Evolutionary conservation across 2,329 filamentous ascomycete genomes (phyloP).

Genomic region (Fusarium albidum): DNA sequence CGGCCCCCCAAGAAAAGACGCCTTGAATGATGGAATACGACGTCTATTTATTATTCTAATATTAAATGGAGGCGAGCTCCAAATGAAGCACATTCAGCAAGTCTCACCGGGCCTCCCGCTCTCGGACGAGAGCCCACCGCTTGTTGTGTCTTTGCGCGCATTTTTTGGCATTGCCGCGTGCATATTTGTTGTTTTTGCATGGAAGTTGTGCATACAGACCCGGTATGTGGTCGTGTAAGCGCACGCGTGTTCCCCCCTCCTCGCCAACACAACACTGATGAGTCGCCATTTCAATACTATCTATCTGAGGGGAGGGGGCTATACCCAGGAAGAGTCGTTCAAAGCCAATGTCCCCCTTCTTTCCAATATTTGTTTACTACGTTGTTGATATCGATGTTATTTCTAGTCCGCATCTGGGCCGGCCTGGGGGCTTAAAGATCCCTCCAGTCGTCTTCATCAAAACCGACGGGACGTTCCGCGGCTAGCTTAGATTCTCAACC

Average conservation of each 20-base stretch:
- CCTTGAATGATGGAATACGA: neutral
- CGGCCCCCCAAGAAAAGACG: constrained; percentile 5
- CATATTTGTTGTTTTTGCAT: constrained; percentile 29
- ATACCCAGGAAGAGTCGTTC: too few species aligned
- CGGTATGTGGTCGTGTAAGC: constrained; percentile 4
- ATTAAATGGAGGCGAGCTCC: constrained; percentile 1
- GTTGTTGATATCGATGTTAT: neutral
- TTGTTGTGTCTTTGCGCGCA: constrained; percentile 17
- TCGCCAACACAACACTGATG: neutral
- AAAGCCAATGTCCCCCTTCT: neutral
- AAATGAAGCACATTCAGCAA: neutral
- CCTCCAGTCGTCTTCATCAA: constrained; percentile 10
- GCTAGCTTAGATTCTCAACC: constrained; percentile 13
- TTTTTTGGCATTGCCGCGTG: constrained; percentile 16
- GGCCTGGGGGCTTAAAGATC: constrained; percentile 1
- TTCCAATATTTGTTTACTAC: neutral
- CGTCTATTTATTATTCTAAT: constrained; percentile 1
- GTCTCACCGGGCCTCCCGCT: neutral
- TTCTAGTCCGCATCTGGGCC: neutral
- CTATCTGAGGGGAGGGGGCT: neutral
- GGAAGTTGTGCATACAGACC: constrained; percentile 15
- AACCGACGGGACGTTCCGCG: constrained; percentile 37
- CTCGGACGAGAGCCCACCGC: constrained; percentile 1
- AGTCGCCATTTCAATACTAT: neutral
- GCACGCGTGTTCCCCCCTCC: neutral